Conservation (phyloP, 164 flowering plant genomes). For the Magnolia sinica region DNA sequence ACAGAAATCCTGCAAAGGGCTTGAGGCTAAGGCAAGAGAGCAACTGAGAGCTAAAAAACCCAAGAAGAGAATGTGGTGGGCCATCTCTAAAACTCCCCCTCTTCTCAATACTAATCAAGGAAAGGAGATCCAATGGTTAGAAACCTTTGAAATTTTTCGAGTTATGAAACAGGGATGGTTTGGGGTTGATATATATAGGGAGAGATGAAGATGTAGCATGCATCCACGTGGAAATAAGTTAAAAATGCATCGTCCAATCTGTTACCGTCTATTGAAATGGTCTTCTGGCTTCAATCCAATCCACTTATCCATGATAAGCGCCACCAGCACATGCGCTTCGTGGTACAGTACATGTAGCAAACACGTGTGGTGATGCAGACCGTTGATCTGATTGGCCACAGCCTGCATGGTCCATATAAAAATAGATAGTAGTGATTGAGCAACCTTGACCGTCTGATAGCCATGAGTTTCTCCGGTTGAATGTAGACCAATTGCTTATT, state of each 20-base stretch:
- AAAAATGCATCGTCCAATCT: neutral
- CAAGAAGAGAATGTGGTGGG: neutral
- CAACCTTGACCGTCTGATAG: no score
- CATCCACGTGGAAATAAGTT: no score
- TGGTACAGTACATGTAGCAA: no score
- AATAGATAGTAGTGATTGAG: no score
- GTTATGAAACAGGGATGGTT: neutral
- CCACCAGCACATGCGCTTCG: no score
- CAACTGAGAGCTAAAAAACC: neutral
- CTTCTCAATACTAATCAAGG: neutral
- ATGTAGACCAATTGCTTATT: no score
- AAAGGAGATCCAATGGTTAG: neutral
- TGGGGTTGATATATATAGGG: neutral
- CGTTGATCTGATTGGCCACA: no score
- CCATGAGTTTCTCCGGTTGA: no score
- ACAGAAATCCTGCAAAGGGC: constrained; percentile 11
- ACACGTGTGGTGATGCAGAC: no score
- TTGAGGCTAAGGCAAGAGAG: neutral
- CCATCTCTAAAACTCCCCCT: neutral
- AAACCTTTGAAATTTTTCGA: neutral
- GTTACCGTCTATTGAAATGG: neutral
- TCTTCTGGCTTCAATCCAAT: neutral
- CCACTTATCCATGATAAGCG: no score
- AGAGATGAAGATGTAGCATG: neutral
- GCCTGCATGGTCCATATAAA: no score